Base-by-base conservation (phyloP, 495 filamentous ascomycete genomes). In the Podospora pseudocomata region DNA sequence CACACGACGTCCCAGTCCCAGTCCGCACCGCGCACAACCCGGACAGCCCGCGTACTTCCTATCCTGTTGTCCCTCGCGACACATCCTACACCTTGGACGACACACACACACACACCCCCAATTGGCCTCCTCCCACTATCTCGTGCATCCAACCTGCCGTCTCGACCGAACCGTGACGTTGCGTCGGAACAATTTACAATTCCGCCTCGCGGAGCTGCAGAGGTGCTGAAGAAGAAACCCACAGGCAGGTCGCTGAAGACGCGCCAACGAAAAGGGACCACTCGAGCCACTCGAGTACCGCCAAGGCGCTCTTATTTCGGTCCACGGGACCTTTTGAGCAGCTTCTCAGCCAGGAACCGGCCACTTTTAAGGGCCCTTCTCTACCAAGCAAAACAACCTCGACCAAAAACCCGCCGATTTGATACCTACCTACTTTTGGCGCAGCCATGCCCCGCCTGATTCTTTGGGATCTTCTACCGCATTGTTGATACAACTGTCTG, bases 401-500 rank as follows among this genome's bases (percentile, higher is more conserved):
- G 32, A 32, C 61, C 61, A 63, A 49, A 58, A 58, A 58, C 55
- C 55, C 55, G 55, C 55, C 55, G 55, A 58, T 53, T 60, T 32
- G 30, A 4, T 1, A 7, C 7, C 30, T 32, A 32, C 30, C 58
- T 57, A 44, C 39, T 68, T 67, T 68, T 71, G 65, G 65, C 65
- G 66, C 65, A 60, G 60, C 71, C 66, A 76, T 76, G 70, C 74
- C 67, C 74, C 70, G 65, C 65, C 64, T 66, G 68, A 54, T 68
- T 60, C 57, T 63, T 63, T 65, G 67, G 62, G 64, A 63, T 30
- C 67, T 60, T 59, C 65, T 55, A 26, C 71, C 71, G 74, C 77
- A 77, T 77, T 79, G 74, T 75, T 79, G 76, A 79, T 78, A 76
- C 74, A 63, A 57, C 67, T 73, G 65, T 68, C 75, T 76, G 77